Evolutionary conservation across 768 basidiomycete species (phyloP), one percentile per base, ranked within the genome.

Genomic region (Lactarius tabidus): DNA sequence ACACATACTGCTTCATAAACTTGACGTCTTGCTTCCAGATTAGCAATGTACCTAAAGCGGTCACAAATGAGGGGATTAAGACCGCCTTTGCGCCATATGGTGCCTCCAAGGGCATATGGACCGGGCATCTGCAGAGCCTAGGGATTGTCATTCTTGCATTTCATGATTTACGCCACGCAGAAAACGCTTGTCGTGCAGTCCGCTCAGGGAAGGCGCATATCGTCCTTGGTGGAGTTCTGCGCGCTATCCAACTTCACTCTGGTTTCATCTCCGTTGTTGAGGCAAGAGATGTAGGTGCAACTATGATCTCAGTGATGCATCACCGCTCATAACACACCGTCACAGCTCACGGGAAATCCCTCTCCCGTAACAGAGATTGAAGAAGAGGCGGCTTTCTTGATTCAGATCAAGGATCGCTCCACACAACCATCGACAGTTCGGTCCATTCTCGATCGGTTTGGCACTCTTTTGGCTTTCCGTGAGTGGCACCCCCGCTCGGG

Each of bases 91-190:
- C 60, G 28, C 62, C 51, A 8, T 64, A 64, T 48, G 63, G 63
- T 33, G 67, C 66, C 36, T 65, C 64, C 33, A 68, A 68, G 39
- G 69, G 69, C 48, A 68, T 70, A 38, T 68, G 64, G 60, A 68
- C 67, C 6, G 69, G 69, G 28, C 64, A 68, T 35, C 18, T 70
- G 15, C 60, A 62, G 45, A 54, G 61, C 48, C 53, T 59, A 9
- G 69, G 69, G 36, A 53, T 65, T n/a, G 64, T 69, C 45, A 68
- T 70, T 41, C 69, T 70, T 33, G 67, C 63, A 26, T 70, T 70
- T 41, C 64, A 65, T 38, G 67, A 68, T 61, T 43, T 70, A 38
- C 67, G 64, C 43, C 60, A 60, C 26, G 64, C 58, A 36, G 69
- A 68, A 61, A 59, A 43, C 12, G 69, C 69, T 18, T 61, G 64